These are phyloP conservation scores for Dichotomopilus funicola DNA, from an alignment of 2,329 filamentous ascomycete species.

Conservation along the genomic window DNA sequence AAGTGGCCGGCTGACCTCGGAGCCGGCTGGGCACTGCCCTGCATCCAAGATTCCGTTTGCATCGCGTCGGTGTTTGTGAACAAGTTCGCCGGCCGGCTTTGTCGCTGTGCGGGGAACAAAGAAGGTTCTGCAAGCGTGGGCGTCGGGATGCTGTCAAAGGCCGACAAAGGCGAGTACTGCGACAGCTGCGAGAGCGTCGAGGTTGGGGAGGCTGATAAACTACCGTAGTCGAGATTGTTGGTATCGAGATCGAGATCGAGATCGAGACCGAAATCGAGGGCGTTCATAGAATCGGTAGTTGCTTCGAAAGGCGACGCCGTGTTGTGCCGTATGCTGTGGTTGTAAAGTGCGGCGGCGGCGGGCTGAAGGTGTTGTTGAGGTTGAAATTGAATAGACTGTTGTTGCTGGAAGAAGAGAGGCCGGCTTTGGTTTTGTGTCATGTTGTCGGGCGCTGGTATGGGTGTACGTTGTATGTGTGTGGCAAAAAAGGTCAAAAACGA, in stretches of 20 bases:
- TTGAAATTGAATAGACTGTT: constrained; percentile 6
- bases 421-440: constrained; percentile 15
- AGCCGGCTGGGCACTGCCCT: constrained; percentile 31
- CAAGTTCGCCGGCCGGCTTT: constrained; percentile 20
- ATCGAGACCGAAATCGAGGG: constrained; percentile 16
- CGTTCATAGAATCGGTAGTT: constrained; percentile 7
- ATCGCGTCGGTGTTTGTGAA: constrained; percentile 24
- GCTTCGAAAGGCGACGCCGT: constrained; percentile 8
- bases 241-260: constrained; percentile 20
- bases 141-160: constrained; percentile 31
- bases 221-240: constrained; percentile 17
- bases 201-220: constrained; percentile 27
- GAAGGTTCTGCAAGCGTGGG: constrained; percentile 18
- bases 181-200: constrained; percentile 26
- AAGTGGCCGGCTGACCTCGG: constrained; percentile 34
- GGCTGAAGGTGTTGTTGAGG: constrained; percentile 23
- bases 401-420: constrained; percentile 5
- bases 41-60: constrained; percentile 39
- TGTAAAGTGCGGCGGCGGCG: constrained; percentile 4
- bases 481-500: background rate
- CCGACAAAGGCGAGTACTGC: constrained; percentile 27
- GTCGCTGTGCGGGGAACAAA: constrained; percentile 20
- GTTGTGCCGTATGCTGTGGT: constrained; percentile 6
- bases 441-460: constrained; percentile 5
- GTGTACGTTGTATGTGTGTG: background rate